phyloP scores from a whole-genome alignment of 2,329 filamentous ascomycete genomes.

The Lithohypha guttulata region DNA sequence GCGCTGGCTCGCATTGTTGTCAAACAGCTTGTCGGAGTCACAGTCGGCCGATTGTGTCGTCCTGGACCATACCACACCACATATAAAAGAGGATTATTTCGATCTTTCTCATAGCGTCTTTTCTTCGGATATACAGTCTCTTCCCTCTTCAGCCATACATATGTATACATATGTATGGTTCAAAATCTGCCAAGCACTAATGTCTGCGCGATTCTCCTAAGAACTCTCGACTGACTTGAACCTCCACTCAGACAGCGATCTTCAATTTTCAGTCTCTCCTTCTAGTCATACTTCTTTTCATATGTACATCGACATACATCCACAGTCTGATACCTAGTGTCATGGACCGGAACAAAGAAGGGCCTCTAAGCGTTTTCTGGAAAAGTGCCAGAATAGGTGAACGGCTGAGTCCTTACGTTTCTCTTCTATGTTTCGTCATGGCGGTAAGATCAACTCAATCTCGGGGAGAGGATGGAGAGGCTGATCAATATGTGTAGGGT shows the following conservation, averaged over 20 bases:
- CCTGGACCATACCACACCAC: too few species aligned
- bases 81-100: too few species aligned
- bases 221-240: constrained; percentile 3
- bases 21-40: too few species aligned
- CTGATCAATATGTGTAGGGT: not conserved
- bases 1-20: too few species aligned
- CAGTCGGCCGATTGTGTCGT: too few species aligned
- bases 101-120: too few species aligned
- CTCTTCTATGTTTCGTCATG: constrained; percentile 86
- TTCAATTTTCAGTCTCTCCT: constrained; percentile 99
- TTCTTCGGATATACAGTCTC: too few species aligned
- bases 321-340: constrained; percentile 82
- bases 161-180: too few species aligned
- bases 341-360: constrained; percentile 86
- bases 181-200: too few species aligned
- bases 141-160: too few species aligned
- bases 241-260: constrained; percentile 61
- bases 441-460: constrained; percentile 50
- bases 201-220: too few species aligned
- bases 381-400: constrained; percentile 90
- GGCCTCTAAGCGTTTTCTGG: constrained; percentile 87
- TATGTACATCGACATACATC: constrained; percentile 90
- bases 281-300: constrained; percentile 83
- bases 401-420: constrained; percentile 87
- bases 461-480: constrained; percentile 8